Evolutionary conservation across 257 asterid species (phyloP).

Genomic region (Apocynum venetum): DNA sequence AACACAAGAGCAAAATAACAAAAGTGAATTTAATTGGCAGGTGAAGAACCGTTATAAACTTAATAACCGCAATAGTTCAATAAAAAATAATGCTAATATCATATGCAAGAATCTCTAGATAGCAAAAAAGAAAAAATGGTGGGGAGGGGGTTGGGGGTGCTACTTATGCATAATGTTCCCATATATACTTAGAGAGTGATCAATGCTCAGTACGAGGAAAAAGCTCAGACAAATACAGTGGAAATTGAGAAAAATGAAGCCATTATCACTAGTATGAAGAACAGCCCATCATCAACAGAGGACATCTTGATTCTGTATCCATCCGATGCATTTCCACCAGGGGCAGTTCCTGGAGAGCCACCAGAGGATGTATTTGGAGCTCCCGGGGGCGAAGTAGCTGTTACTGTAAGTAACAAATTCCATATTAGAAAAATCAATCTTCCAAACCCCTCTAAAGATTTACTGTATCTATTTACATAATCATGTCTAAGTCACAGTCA

Average conservation of each 20-base stretch:
- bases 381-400: not conserved
- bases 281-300: not conserved
- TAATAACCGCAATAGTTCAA: too few relatives aligned
- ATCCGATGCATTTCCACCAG: not conserved
- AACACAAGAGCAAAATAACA: too few relatives aligned
- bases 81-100: too few relatives aligned
- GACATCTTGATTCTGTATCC: slow-evolving; percentile 1
- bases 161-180: too few relatives aligned
- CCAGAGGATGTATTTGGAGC: not conserved
- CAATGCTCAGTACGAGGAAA: too few relatives aligned
- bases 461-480: not conserved
- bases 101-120: too few relatives aligned
- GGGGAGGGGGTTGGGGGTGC: too few relatives aligned
- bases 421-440: not conserved
- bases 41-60: not conserved
- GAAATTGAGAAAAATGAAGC: not conserved
- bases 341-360: not conserved
- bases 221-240: not conserved
- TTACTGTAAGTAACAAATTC: not conserved
- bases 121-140: too few relatives aligned
- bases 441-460: not conserved
- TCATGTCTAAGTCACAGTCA: not conserved
- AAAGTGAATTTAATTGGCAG: not conserved
- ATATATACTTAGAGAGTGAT: too few relatives aligned
- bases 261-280: not conserved